phyloP scores from a whole-genome alignment of 768 basidiomycete species.

The Cystofilobasidium capitatum region DNA sequence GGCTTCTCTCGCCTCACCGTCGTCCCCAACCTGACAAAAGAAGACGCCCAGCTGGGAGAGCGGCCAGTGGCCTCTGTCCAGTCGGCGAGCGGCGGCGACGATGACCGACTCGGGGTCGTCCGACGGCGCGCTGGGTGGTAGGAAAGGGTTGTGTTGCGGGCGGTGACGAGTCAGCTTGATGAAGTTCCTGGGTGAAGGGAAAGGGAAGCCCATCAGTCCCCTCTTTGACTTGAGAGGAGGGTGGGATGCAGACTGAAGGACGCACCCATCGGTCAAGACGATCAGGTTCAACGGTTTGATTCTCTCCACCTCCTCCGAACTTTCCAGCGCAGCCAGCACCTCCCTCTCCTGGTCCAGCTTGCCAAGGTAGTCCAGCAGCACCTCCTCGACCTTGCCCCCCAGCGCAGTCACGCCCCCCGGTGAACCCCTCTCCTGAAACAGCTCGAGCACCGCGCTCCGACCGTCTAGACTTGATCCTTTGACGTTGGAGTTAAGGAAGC shows the following conservation, averaged over 20 bases:
- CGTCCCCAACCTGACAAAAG: constrained; percentile 18
- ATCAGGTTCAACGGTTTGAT: constrained; percentile 19
- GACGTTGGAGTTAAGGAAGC: constrained; percentile 12
- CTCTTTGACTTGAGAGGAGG: neutral
- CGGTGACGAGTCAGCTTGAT: neutral
- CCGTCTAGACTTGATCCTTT: neutral
- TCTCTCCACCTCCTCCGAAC: neutral
- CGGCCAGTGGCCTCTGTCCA: constrained; percentile 6
- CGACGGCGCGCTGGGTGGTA: neutral
- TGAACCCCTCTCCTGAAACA: neutral
- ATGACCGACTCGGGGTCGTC: constrained; percentile 16
- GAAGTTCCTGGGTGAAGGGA: neutral
- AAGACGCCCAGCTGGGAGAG: constrained; percentile 19
- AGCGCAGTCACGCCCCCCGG: constrained; percentile 15
- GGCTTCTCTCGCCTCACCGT: constrained; percentile 15
- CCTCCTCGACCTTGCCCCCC: constrained; percentile 9
- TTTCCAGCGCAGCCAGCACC: neutral
- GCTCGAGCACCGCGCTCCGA: neutral
- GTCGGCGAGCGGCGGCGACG: constrained; percentile 5
- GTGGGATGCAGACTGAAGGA: neutral
- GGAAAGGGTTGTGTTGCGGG: constrained; percentile 17
- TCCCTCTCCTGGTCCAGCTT: constrained; percentile 16
- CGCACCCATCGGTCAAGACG: constrained; percentile 24
- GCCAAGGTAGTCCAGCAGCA: constrained; percentile 14
- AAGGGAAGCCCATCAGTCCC: no score